Percentiles rank a stretch among this genome's conserved stretches.
phyloP scores from a whole-genome alignment of 2,329 filamentous ascomycete species.

The Apiospora hydei region DNA sequence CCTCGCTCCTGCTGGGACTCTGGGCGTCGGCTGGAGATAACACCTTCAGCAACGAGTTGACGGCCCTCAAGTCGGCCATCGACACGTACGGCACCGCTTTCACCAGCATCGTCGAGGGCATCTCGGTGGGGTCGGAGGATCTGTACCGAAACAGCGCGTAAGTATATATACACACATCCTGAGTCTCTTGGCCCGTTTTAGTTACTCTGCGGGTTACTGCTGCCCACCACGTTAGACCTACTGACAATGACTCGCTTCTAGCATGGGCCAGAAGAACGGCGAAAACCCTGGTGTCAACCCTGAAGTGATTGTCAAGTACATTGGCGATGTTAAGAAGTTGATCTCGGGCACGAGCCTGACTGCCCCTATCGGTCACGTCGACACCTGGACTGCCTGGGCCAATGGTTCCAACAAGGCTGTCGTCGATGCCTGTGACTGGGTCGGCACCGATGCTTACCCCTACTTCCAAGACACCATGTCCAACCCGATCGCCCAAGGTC shows the following conservation, averaged over 20 bases:
- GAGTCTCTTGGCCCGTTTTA: too few relatives aligned
- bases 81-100: conserved; percentile 71
- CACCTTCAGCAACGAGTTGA: conserved; percentile 74
- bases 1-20: conserved; percentile 79
- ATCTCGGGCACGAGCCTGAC: conserved; percentile 69
- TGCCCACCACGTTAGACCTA: not conserved
- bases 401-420: conserved; percentile 76
- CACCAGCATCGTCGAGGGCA: conserved; percentile 74
- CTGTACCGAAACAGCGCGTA: conserved; percentile 66
- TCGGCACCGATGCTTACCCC: conserved; percentile 86
- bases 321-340: conserved; percentile 69
- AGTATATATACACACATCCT: conserved; percentile 32
- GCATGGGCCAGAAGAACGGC: conserved; percentile 69
- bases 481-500: conserved; percentile 71
- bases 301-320: conserved; percentile 70
- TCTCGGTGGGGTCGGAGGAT: conserved; percentile 85
- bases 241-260: not conserved
- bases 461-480: conserved; percentile 79
- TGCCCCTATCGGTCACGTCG: conserved; percentile 79
- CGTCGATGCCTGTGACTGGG: conserved; percentile 74
- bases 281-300: conserved; percentile 71
- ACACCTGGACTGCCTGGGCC: conserved; percentile 85
- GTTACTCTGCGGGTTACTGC: not conserved
- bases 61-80: conserved; percentile 75
- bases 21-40: conserved; percentile 77